These are phyloP conservation scores for Selaginella moellendorffii DNA, from an alignment of 75 land plant genomes.

Conservation along the genomic window DNA sequence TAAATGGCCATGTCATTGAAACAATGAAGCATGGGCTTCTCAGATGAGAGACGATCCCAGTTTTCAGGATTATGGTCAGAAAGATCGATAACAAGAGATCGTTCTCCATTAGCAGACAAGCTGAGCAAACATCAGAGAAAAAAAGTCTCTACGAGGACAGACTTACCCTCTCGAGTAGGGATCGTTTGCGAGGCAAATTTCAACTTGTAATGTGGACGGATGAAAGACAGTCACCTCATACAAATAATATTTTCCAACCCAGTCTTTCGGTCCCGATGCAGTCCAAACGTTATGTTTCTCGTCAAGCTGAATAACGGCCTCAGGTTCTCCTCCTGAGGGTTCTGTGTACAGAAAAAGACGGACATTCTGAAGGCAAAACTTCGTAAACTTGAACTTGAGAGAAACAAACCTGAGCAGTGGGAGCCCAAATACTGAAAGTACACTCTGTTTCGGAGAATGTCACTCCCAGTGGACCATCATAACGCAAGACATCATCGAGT, in stretches of 20 bases:
- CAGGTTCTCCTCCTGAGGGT: slow-evolving; percentile 36
- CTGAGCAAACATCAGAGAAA: slow-evolving; percentile 23
- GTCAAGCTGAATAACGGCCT: slow-evolving; percentile 38
- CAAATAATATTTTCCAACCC: slow-evolving; percentile 81
- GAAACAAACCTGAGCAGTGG: slow-evolving; percentile 68
- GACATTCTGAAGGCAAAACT: slow-evolving; percentile 32
- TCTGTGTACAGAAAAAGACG: slow-evolving; percentile 36
- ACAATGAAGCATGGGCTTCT: slow-evolving; percentile 54
- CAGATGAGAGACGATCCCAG: slow-evolving; percentile 54
- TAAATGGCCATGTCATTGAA: slow-evolving; percentile 76
- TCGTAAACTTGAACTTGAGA: slow-evolving; percentile 1
- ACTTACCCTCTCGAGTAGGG: slow-evolving; percentile 93
- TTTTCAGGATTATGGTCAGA: slow-evolving; percentile 51
- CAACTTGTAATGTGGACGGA: slow-evolving; percentile 44
- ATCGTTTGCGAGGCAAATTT: slow-evolving; percentile 61
- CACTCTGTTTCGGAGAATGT: slow-evolving; percentile 34
- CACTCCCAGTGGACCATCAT: slow-evolving; percentile 82
- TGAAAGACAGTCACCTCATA: slow-evolving; percentile 78
- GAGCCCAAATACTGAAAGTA: slow-evolving; percentile 78
- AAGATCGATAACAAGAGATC: slow-evolving; percentile 64
- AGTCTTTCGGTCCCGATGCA: slow-evolving; percentile 44
- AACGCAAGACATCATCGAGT: slow-evolving; percentile 67
- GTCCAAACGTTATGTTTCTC: slow-evolving; percentile 78
- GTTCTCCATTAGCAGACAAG: slow-evolving; percentile 64
- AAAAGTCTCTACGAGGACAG: neutral